phyloP scores from a whole-genome alignment of 805 yeast species.

The Saturnispora bothae region DNA sequence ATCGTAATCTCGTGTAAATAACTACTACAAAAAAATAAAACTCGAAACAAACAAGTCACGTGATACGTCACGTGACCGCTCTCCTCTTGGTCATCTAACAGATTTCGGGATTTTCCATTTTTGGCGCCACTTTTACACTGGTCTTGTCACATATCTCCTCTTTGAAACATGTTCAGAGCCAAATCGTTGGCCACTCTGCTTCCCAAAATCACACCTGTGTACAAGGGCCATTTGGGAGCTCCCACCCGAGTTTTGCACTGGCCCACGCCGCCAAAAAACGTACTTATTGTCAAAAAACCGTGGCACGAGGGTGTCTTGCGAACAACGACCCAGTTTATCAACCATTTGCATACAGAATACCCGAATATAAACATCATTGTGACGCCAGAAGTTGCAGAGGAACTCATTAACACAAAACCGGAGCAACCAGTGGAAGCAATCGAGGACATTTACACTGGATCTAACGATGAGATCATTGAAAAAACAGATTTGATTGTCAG shows the following conservation, averaged over 20 bases:
- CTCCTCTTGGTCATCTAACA: not conserved
- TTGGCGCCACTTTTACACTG: too few species aligned
- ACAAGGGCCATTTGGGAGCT: conserved; percentile 43
- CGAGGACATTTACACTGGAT: conserved; percentile 43
- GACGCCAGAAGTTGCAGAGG: conserved; percentile 63
- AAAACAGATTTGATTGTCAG: conserved; percentile 78
- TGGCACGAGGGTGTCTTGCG: conserved; percentile 53
- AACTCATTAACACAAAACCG: conserved; percentile 28
- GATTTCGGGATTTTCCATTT: not conserved
- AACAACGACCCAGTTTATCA: conserved; percentile 58
- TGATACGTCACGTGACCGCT: not conserved
- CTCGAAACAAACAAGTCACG: too few species aligned
- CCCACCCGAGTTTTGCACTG: conserved; percentile 57
- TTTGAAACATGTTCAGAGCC: conserved; percentile 8
- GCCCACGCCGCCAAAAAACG: conserved; percentile 64
- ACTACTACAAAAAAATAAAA: too few species aligned
- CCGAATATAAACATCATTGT: conserved; percentile 73
- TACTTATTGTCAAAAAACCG: conserved; percentile 78
- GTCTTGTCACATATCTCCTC: too few species aligned
- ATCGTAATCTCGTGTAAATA: too few species aligned
- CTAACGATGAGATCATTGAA: conserved; percentile 40
- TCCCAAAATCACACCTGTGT: conserved; percentile 36
- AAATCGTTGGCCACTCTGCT: conserved; percentile 11
- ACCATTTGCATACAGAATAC: conserved; percentile 48
- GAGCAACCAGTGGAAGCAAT: conserved; percentile 2